Conservation (phyloP, 495 filamentous ascomycete species). For the Lasiosphaeriaceae sp. region DNA sequence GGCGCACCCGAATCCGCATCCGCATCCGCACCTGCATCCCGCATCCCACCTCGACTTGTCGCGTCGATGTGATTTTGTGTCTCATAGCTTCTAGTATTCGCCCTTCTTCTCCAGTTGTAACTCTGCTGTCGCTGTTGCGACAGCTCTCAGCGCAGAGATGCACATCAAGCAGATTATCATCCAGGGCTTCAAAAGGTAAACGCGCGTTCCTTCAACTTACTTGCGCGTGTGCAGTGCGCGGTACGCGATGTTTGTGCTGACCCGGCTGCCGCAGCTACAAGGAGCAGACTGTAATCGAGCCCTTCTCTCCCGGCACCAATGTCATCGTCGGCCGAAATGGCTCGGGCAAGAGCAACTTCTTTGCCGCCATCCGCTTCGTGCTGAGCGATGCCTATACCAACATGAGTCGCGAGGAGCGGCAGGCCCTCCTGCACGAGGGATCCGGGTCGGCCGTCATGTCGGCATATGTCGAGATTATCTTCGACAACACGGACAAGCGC, state of each 20-base stretch:
- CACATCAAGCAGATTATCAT: conserved; percentile 99
- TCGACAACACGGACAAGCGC: conserved; percentile 94
- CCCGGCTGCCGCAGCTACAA: conserved; percentile 70
- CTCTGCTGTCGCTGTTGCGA: conserved; percentile 30
- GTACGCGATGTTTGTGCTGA: not conserved
- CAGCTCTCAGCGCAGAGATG: conserved; percentile 57
- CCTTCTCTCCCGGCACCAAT: conserved; percentile 97
- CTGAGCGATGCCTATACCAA: conserved; percentile 97
- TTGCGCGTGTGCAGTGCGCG: not conserved
- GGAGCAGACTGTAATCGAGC: conserved; percentile 97
- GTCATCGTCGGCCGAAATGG: conserved; percentile 99
- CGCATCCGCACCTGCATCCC: too few relatives aligned
- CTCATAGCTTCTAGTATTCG: not conserved
- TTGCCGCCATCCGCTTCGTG: conserved; percentile 97
- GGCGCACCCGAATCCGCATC: not conserved
- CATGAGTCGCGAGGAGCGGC: conserved; percentile 92
- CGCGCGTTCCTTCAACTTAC: not conserved
- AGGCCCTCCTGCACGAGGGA: conserved; percentile 92
- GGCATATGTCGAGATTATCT: conserved; percentile 97
- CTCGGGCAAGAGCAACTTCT: conserved; percentile 99
- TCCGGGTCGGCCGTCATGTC: conserved; percentile 98
- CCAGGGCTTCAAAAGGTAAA: conserved; percentile 96
- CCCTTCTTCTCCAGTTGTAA: not conserved
- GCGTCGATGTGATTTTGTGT: conserved; percentile 8
- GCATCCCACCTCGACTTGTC: not conserved